phyloP scores from a whole-genome alignment of 2,329 filamentous ascomycete genomes.

The Chaetomiaceae sp. region DNA sequence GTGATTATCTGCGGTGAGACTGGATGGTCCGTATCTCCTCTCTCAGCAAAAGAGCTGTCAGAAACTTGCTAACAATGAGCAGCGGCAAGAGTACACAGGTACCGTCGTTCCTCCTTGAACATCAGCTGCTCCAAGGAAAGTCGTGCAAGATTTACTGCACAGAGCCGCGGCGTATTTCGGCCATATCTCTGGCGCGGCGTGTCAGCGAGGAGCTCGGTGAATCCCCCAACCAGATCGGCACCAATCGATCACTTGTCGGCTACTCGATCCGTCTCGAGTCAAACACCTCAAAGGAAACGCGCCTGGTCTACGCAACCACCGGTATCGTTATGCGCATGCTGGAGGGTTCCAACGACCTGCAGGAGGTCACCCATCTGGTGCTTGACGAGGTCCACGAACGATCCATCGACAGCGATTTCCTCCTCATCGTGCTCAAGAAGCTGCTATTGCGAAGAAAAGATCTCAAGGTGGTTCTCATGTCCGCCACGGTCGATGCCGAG shows the following conservation, averaged over 20 bases:
- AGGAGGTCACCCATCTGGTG: constrained; percentile 86
- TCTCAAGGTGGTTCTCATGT: constrained; percentile 94
- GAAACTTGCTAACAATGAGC: background rate
- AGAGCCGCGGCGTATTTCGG: constrained; percentile 91
- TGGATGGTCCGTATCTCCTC: constrained; percentile 55
- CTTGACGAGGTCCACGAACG: constrained; percentile 98
- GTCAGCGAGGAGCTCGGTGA: constrained; percentile 96
- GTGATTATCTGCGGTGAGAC: constrained; percentile 96
- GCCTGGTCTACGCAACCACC: constrained; percentile 82
- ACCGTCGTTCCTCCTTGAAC: constrained; percentile 88
- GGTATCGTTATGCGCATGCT: constrained; percentile 98
- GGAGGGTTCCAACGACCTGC: constrained; percentile 78
- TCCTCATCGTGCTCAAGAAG: constrained; percentile 85
- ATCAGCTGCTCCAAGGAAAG: constrained; percentile 74
- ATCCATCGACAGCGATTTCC: constrained; percentile 93
- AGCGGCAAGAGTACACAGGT: constrained; percentile 95
- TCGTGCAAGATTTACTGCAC: constrained; percentile 93
- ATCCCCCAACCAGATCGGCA: constrained; percentile 69
- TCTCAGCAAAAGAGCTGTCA: background rate
- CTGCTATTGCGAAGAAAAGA: constrained; percentile 72
- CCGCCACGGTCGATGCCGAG: constrained; percentile 89
- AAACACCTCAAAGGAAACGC: constrained; percentile 74
- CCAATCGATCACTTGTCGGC: constrained; percentile 76
- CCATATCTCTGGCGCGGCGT: constrained; percentile 85
- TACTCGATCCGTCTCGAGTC: constrained; percentile 93